Base-by-base conservation (phyloP, 192 early-diverging fungal genomes). In the Backusella tarrabulga region DNA sequence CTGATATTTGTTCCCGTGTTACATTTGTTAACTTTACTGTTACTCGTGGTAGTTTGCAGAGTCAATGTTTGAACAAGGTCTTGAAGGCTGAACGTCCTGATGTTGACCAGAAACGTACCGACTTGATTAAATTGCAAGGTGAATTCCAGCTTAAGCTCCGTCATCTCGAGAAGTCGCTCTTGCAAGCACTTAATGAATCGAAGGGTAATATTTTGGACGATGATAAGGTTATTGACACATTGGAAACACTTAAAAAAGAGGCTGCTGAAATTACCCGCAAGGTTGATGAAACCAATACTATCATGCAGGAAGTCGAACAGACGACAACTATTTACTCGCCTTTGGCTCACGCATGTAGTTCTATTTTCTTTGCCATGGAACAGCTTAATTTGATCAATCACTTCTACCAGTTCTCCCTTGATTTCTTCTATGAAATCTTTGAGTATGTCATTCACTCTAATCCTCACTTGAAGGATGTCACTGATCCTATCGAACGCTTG, bases 1-100 rank as follows among this genome's bases (percentile, higher is more conserved):
- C 98, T 0, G 98, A 99, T 79, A 91, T 99, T 19, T 97, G 93
- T 88, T 93, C 92, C 78, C 93, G 98, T 52, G 97, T 99, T 4
- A 99, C 98, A 2, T 97, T 99, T 86, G 97, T 99, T 60, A 99
- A 99, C 91, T 99, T 99, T 79, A 97, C 98, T 1, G 95, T 99
- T 19, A 99, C 98, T 17, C 92, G 96, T 32, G 92, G 93, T 44
- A 96, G 95, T 85, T 86, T 99, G 73, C 97, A 98, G 84, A 95
- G 93, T 75, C 98, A 99, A 87, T 98, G 98, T 85, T 85, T 99
- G 83, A 93, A 96, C 78, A 92, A 96, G 84, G 96, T 98, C 4
- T 90, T 99, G 80, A 96, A 96, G 74, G 91, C 92, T 52, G 97
- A 98, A 87, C 85, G 98, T 50, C 96, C 98, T 1, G 98, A 99